Percentiles rank a stretch among this genome's conserved stretches.
Conservation (phyloP, 2,329 filamentous ascomycete genomes). For the Gyromitra esculenta region DNA sequence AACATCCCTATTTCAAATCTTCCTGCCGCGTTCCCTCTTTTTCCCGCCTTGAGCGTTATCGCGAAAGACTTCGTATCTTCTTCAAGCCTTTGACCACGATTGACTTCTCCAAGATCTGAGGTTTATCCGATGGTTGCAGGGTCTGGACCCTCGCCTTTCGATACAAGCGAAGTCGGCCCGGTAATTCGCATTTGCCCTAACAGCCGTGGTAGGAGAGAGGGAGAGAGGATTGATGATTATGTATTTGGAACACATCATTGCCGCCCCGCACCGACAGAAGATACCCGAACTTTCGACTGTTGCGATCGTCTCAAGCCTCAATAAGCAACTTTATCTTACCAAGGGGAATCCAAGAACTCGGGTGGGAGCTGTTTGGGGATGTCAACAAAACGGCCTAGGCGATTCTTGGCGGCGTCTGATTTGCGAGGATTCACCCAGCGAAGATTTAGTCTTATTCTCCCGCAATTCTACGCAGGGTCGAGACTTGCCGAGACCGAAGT, state of each 20-base stretch:
- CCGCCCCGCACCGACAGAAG: slow-evolving; percentile 21
- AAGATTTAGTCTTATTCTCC: slow-evolving; percentile 28
- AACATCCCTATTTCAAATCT: slow-evolving; percentile 33
- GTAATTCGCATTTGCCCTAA: slow-evolving; percentile 10
- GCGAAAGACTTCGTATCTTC: slow-evolving; percentile 18
- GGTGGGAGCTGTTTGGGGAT: slow-evolving; percentile 10
- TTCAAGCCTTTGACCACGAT: slow-evolving; percentile 8
- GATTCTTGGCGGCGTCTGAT: slow-evolving; percentile 32
- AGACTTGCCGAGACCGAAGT: slow-evolving; percentile 4
- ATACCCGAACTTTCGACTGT: slow-evolving; percentile 32
- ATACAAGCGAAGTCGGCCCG: slow-evolving; percentile 18
- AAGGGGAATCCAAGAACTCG: slow-evolving; percentile 15
- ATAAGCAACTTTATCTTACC: slow-evolving; percentile 29
- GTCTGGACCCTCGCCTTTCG: slow-evolving; percentile 19
- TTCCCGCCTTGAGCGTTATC: slow-evolving; percentile 26
- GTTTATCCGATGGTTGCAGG: slow-evolving; percentile 33
- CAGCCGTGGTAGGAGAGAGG: neutral
- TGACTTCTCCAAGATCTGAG: slow-evolving; percentile 33
- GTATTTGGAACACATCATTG: slow-evolving; percentile 28
- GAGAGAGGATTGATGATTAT: neutral
- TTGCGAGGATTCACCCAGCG: slow-evolving; percentile 17
- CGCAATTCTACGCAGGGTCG: slow-evolving; percentile 33
- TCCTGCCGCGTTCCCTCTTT: slow-evolving; percentile 28
- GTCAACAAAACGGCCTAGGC: slow-evolving; percentile 27
- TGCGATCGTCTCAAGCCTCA: slow-evolving; percentile 14